A percentile compares a stretch with the other conserved stretches of the same genome.
These are phyloP conservation scores for Dothistroma pini DNA, from an alignment of 2,329 filamentous ascomycete genomes.

Conservation along the genomic window DNA sequence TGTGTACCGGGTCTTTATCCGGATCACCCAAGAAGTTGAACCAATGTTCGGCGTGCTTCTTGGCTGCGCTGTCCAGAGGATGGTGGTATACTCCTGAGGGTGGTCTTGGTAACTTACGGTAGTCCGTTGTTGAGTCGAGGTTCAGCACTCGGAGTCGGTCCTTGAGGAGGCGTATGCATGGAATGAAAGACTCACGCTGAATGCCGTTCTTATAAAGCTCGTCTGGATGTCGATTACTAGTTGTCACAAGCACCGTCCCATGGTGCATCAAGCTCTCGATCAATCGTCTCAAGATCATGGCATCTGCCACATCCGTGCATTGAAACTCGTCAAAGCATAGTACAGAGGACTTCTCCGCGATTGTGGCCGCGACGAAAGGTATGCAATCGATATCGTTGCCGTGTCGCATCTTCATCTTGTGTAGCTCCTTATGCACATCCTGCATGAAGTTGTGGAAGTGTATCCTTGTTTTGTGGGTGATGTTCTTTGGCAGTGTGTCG, in stretches of 20 bases:
- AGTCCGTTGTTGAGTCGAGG: slow-evolving; percentile 91
- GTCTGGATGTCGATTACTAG: slow-evolving; percentile 92
- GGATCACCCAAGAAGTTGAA: slow-evolving; percentile 90
- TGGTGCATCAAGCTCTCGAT: slow-evolving; percentile 92
- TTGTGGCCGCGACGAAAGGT: slow-evolving; percentile 90
- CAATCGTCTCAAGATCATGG: slow-evolving; percentile 88
- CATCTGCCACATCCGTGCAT: slow-evolving; percentile 95
- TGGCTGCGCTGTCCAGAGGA: slow-evolving; percentile 72
- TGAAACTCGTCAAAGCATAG: slow-evolving; percentile 99
- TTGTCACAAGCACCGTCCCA: slow-evolving; percentile 94
- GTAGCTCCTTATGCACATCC: slow-evolving; percentile 85
- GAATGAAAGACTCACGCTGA: slow-evolving; percentile 90
- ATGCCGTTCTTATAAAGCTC: slow-evolving; percentile 98
- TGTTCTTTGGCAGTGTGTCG: slow-evolving; percentile 78
- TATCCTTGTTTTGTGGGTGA: slow-evolving; percentile 81
- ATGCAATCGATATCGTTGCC: slow-evolving; percentile 87
- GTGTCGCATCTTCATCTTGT: slow-evolving; percentile 83
- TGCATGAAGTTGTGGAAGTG: slow-evolving; percentile 99
- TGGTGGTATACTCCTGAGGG: slow-evolving; percentile 93
- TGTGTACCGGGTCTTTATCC: slow-evolving; percentile 68
- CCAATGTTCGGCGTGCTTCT: slow-evolving; percentile 86
- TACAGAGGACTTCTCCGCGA: slow-evolving; percentile 78
- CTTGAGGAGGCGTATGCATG: slow-evolving; percentile 90
- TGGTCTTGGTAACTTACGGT: slow-evolving; percentile 92
- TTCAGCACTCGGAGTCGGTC: slow-evolving; percentile 82